phyloP scores from a whole-genome alignment of 1,139 yeast genomes.

The Sugiyamaella novakii region DNA sequence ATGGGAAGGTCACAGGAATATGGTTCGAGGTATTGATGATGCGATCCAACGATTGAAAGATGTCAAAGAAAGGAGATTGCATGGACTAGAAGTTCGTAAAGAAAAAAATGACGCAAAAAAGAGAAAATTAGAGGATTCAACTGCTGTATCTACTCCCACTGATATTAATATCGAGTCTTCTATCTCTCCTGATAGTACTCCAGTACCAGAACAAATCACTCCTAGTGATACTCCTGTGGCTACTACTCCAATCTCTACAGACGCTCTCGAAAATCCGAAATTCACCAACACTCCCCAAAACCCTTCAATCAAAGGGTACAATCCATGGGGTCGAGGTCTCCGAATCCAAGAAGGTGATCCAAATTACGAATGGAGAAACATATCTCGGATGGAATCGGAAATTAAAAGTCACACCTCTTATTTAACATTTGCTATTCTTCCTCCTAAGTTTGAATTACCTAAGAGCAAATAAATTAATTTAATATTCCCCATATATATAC shows the following conservation, averaged over 20 bases:
- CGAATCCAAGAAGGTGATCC: slow-evolving; percentile 87
- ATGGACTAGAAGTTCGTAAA: slow-evolving; percentile 69
- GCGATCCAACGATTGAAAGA: slow-evolving; percentile 80
- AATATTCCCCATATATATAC: too few species aligned
- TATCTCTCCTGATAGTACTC: neutral
- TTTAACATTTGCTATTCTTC: slow-evolving; percentile 74
- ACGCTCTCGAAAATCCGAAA: neutral
- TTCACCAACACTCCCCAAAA: neutral
- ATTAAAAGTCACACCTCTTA: slow-evolving; percentile 93
- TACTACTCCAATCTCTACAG: neutral
- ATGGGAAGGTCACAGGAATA: slow-evolving; percentile 90
- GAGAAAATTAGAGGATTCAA: slow-evolving; percentile 25
- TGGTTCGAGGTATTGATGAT: slow-evolving; percentile 79
- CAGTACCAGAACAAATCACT: slow-evolving; percentile 2
- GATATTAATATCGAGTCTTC: slow-evolving; percentile 7
- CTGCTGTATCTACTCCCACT: neutral
- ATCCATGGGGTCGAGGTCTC: slow-evolving; percentile 87
- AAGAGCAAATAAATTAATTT: neutral
- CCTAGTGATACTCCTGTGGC: slow-evolving; percentile 1
- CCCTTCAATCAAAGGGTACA: slow-evolving; percentile 56
- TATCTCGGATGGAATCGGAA: slow-evolving; percentile 79
- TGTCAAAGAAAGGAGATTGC: slow-evolving; percentile 70
- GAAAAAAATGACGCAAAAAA: slow-evolving; percentile 33
- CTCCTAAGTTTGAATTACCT: slow-evolving; percentile 32
- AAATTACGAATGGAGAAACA: slow-evolving; percentile 75